A percentile compares a stretch with the other conserved stretches of the same genome.
phyloP scores from a whole-genome alignment of 1,284 basidiomycete species.

The Trichosporon coremiiforme region DNA sequence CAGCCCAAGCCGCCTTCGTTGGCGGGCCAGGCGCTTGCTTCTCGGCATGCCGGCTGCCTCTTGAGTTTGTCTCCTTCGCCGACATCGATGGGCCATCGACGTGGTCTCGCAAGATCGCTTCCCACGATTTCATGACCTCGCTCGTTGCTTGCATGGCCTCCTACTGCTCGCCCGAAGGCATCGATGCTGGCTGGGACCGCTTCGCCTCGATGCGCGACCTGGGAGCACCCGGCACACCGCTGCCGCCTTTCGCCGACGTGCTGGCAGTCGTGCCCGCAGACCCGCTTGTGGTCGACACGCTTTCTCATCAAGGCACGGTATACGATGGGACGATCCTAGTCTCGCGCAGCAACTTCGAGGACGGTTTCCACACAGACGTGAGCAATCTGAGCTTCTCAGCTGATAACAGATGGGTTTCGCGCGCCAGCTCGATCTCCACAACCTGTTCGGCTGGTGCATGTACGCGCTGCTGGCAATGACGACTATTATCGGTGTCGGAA shows the following conservation, averaged over 20 bases:
- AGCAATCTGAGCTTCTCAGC: not conserved
- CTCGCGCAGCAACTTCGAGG: conserved; percentile 18
- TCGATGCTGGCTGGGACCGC: conserved; percentile 23
- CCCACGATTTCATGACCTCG: conserved; percentile 24
- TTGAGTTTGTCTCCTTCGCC: conserved; percentile 20
- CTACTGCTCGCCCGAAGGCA: conserved; percentile 28
- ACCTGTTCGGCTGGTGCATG: conserved; percentile 36
- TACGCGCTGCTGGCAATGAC: conserved; percentile 33
- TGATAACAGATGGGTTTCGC: conserved; percentile 2
- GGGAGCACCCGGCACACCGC: not conserved
- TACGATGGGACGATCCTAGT: conserved; percentile 8
- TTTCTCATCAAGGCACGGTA: not conserved
- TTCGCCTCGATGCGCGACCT: conserved; percentile 1
- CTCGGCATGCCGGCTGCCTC: conserved; percentile 23
- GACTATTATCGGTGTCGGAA: conserved; percentile 31
- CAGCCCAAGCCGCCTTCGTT: not conserved
- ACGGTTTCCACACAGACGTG: conserved; percentile 14
- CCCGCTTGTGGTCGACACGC: conserved; percentile 14
- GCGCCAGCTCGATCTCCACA: conserved; percentile 29
- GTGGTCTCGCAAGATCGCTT: conserved; percentile 12
- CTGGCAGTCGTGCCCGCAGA: not conserved
- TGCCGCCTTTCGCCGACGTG: conserved; percentile 15
- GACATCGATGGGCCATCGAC: conserved; percentile 16
- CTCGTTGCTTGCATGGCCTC: conserved; percentile 29
- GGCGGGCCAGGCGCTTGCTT: conserved; percentile 21